These are phyloP conservation scores for Botrytis aclada DNA, from an alignment of 2,329 filamentous ascomycete species.

Conservation along the genomic window DNA sequence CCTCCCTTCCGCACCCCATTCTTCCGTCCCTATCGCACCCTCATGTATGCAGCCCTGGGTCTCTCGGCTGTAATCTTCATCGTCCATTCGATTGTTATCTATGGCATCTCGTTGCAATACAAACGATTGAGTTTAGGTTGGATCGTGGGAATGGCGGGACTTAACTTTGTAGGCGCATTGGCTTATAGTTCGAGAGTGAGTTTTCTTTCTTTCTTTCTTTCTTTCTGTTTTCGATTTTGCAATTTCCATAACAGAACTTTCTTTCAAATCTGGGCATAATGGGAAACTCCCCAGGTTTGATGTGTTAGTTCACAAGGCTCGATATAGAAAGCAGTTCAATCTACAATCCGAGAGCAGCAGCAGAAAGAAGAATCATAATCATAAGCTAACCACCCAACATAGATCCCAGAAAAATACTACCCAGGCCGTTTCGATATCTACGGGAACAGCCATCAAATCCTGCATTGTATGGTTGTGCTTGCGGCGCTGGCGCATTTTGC, in stretches of 20 bases:
- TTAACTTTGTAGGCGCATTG: conserved; percentile 25
- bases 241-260: too few relatives aligned
- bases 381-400: neutral
- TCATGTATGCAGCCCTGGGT: conserved; percentile 30
- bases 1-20: conserved; percentile 25
- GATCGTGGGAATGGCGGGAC: conserved; percentile 18
- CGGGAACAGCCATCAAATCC: conserved; percentile 35
- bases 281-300: too few relatives aligned
- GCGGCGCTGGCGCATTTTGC: conserved; percentile 23
- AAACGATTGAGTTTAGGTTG: conserved; percentile 26
- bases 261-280: too few relatives aligned
- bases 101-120: conserved; percentile 26
- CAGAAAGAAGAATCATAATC: neutral
- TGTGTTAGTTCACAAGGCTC: accelerated
- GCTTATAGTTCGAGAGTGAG: conserved; percentile 22
- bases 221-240: too few relatives aligned
- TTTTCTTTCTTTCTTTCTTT: neutral
- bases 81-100: conserved; percentile 28
- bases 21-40: conserved; percentile 28
- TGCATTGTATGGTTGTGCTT: conserved; percentile 36
- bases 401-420: conserved; percentile 35
- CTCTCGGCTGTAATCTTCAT: conserved; percentile 33
- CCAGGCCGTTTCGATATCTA: conserved; percentile 30
- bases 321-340: neutral
- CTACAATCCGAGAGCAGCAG: too few relatives aligned